phyloP scores from a whole-genome alignment of 2,329 filamentous ascomycete species.

The Exophiala alcalophila region DNA sequence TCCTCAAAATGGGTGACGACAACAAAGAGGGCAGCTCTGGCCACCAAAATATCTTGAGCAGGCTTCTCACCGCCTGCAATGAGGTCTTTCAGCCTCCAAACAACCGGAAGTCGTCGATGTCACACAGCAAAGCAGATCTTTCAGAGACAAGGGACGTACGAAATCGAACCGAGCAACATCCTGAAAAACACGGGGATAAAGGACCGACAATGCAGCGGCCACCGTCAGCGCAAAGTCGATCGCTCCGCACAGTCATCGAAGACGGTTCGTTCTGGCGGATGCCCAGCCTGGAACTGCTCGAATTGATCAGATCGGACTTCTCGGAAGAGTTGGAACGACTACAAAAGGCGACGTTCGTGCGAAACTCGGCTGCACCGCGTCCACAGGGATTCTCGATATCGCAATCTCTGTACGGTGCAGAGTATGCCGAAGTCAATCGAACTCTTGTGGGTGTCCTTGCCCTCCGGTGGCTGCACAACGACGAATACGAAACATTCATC shows the following conservation, averaged over 20 bases:
- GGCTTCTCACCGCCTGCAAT: conserved; percentile 4
- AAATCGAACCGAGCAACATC: neutral
- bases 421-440: conserved; percentile 41
- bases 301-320: conserved; percentile 31
- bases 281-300: conserved; percentile 28
- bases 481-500: conserved; percentile 36
- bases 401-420: conserved; percentile 30
- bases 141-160: neutral
- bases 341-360: conserved; percentile 30
- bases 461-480: conserved; percentile 38
- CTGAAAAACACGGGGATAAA: neutral
- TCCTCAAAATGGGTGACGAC: conserved; percentile 13
- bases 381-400: conserved; percentile 32
- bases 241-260: conserved; percentile 9
- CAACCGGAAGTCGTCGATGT: neutral
- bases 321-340: conserved; percentile 33
- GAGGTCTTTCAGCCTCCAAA: neutral
- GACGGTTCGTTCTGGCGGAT: conserved; percentile 21
- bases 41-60: conserved; percentile 1
- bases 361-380: conserved; percentile 9
- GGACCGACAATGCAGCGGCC: conserved; percentile 3
- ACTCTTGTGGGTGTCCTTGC: conserved; percentile 40
- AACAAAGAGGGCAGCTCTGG: neutral
- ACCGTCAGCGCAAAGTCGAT: neutral
- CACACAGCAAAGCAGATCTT: neutral